These are phyloP conservation scores for Blastomyces emzantsi DNA, from an alignment of 2,329 filamentous ascomycete species.

Conservation along the genomic window DNA sequence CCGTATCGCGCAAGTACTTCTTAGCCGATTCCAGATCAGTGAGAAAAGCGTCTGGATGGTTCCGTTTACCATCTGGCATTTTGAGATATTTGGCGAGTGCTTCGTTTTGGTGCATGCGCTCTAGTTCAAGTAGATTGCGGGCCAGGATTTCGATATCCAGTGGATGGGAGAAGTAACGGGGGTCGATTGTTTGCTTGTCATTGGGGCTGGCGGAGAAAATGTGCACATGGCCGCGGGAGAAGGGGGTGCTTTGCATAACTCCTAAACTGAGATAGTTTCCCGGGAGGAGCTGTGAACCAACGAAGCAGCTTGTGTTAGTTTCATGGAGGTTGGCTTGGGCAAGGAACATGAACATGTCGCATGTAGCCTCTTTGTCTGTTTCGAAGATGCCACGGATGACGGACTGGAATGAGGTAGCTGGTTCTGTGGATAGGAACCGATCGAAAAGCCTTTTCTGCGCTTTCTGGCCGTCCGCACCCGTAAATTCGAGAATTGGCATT, in stretches of 20 bases:
- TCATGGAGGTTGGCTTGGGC: conserved; percentile 23
- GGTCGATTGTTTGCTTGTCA: conserved; percentile 22
- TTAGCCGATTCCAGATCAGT: not conserved
- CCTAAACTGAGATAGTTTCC: conserved; percentile 15
- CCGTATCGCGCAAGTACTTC: conserved; percentile 12
- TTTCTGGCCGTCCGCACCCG: not conserved
- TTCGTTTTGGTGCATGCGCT: conserved; percentile 17
- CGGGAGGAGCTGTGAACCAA: not conserved
- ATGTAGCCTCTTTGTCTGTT: not conserved
- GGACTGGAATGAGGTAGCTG: not conserved
- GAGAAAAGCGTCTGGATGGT: not conserved
- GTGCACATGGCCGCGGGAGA: conserved; percentile 26
- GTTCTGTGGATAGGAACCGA: not conserved
- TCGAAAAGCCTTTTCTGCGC: not conserved
- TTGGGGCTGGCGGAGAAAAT: conserved; percentile 23
- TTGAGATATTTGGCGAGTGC: conserved; percentile 1
- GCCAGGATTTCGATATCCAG: conserved; percentile 22
- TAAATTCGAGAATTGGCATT: conserved; percentile 14
- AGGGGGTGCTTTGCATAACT: conserved; percentile 24
- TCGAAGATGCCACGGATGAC: not conserved
- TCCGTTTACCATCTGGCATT: not conserved
- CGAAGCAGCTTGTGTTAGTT: conserved; percentile 8
- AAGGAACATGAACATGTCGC: conserved; percentile 24
- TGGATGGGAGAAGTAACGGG: conserved; percentile 26
- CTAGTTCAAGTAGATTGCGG: conserved; percentile 20